Base-by-base conservation (phyloP, 2,329 filamentous ascomycete species). In the Canariomyces notabilis region DNA sequence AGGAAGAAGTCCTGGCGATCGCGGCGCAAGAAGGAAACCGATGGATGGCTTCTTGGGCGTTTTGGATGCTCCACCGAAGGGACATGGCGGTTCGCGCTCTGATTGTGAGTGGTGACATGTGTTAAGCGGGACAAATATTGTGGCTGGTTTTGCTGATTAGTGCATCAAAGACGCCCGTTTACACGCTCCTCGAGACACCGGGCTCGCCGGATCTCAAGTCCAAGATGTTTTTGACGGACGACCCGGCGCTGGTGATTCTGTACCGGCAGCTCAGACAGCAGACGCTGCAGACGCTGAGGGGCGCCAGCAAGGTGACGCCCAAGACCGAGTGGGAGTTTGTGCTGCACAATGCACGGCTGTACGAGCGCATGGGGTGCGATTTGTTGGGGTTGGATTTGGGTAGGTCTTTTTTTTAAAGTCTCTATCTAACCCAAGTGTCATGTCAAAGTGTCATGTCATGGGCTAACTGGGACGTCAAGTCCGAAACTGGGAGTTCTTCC, bases 11-110 rank as follows among this genome's bases (percentile, higher is more conserved):
- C 2, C 72, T 97, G 0, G 79, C 82, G 0, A 69, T 87, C 51
- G 93, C 93, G 15, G 82, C 86, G 0, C 76, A 82, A 33, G 83
- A 91, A 53, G 89, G 89, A 2, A 91, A 98, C 61, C 78, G 91
- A 47, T 98, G 93, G 91, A 79, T 95, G 48, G 87, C 90, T 9
- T 93, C 87, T 0, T 98, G 93, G 93, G 87, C 88, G 2, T 95
- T 95, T 62, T 95, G 89, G 85, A 87, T 95, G 76, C 74, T 97
- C 5, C 82, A 82, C 31, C 79, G 86, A 52, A 80, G 83, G 50
- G 87, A 94, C 55, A 86, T 89, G 73, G 87, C 91, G 5, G 89
- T 96, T 6, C 80, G 87, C 42, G 82, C 85, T 6, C 72, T 98
- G 3, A 85, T 95, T 56, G 85, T 89, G 68, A 72, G 82, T 68